phyloP scores from a whole-genome alignment of 768 basidiomycete genomes.

The Russula foetens region DNA sequence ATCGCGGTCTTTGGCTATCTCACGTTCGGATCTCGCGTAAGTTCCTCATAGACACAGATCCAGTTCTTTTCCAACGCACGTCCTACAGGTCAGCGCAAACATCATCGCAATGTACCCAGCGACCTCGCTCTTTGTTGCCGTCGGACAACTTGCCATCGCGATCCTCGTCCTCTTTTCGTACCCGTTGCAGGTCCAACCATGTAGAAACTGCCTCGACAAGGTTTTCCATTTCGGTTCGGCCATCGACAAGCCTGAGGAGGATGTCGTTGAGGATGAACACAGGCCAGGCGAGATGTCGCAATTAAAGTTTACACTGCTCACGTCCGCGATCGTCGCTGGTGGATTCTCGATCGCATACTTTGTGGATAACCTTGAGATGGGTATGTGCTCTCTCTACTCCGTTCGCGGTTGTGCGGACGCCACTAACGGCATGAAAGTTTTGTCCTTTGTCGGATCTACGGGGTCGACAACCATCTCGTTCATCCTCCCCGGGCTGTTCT shows the following conservation, averaged over 20 bases:
- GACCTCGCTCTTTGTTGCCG: constrained; percentile 84
- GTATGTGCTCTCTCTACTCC: constrained; percentile 33
- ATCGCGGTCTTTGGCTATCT: constrained; percentile 87
- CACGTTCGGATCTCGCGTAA: constrained; percentile 82
- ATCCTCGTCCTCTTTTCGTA: constrained; percentile 88
- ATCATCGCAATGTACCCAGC: constrained; percentile 93
- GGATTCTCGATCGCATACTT: constrained; percentile 73
- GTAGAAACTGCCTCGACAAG: constrained; percentile 86
- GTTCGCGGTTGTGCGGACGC: too few species aligned
- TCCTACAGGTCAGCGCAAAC: constrained; percentile 70
- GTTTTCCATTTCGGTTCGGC: constrained; percentile 49
- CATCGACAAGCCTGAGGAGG: constrained; percentile 31
- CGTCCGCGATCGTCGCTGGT: constrained; percentile 50
- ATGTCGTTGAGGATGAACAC: constrained; percentile 38
- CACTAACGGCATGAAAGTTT: constrained; percentile 43
- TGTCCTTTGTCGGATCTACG: constrained; percentile 94
- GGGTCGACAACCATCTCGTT: constrained; percentile 97
- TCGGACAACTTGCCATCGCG: constrained; percentile 91
- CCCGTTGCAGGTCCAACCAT: constrained; percentile 91
- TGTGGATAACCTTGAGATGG: constrained; percentile 69
- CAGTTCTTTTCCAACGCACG: background rate
- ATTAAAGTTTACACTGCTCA: constrained; percentile 62
- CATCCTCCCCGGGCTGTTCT: constrained; percentile 88
- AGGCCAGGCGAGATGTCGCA: constrained; percentile 63
- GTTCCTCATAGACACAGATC: constrained; percentile 16